These are phyloP conservation scores for Heritiera littoralis DNA, from an alignment of 345 rosid genomes.

Conservation along the genomic window DNA sequence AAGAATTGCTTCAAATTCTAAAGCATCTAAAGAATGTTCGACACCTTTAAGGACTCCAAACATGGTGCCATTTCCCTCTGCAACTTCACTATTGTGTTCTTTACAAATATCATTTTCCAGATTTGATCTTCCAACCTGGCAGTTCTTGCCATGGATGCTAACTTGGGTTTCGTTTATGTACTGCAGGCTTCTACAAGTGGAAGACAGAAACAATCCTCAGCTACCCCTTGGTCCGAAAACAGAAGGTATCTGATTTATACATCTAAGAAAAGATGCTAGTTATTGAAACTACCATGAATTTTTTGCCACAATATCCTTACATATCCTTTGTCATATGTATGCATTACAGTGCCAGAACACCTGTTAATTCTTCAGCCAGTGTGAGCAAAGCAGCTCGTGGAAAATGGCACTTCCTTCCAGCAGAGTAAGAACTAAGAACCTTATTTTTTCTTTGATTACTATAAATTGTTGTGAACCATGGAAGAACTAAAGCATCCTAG, in stretches of 20 bases:
- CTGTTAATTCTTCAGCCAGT: constrained; percentile 42
- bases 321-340: not conserved
- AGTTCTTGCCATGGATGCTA: constrained; percentile 11
- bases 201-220: constrained; percentile 38
- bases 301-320: not conserved
- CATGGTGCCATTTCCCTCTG: constrained; percentile 36
- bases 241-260: constrained; percentile 42
- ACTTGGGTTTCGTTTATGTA: constrained; percentile 20
- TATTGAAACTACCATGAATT: not conserved
- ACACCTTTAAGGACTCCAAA: constrained; percentile 68
- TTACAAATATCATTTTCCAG: not conserved
- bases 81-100: not conserved
- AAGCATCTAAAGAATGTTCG: constrained; percentile 52
- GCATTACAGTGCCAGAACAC: constrained; percentile 52
- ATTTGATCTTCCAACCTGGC: not conserved
- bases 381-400: constrained; percentile 54
- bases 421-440: constrained; percentile 72
- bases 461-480: not conserved
- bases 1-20: constrained; percentile 41
- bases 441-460: not conserved
- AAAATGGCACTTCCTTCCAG: constrained; percentile 69
- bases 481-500: not conserved
- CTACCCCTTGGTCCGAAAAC: constrained; percentile 58
- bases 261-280: not conserved
- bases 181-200: constrained; percentile 46